Base-by-base conservation (phyloP, 768 basidiomycete genomes). In the Udeniomyces megalosporus region DNA sequence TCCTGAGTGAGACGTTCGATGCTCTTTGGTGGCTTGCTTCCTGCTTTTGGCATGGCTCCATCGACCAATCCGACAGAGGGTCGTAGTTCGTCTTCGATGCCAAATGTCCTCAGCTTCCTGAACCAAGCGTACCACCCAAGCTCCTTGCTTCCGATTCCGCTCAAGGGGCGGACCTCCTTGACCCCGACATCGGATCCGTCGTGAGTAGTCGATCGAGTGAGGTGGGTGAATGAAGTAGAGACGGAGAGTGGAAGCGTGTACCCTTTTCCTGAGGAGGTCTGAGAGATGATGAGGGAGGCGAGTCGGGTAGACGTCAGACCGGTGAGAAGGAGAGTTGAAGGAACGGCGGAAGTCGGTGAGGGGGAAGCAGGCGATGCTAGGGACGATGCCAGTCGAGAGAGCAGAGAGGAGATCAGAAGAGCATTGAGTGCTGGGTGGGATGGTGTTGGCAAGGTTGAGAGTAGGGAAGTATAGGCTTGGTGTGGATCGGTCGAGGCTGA, bases 231-330 rank as follows among this genome's bases (percentile, higher is more conserved):
- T 8, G 49, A 53, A 4, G 57, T 48, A 1, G 63, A 22, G 24
- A 65, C 58, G 20, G 58, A 48, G 3, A 65, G 47, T 15, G 63
- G 63, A 31, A 65, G 57, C 11, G 63, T 28, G 52, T 65, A 65
- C 7, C 63, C 63, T 20, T 56, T 28, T 20, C 63, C 63, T 0
- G 46, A 34, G 3, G 63, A 48, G 53, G 58, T 44, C 22, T 52
- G 28, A 3, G 63, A 47, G 12, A 65, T 60, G n/a, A 58, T 55
- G 22, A 59, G 57, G 1, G 58, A 54, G 11, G 63, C 57, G 26
- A 52, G 31, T 22, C 58, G 50, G 15, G 63, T 65, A 20, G 63
- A 34, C 2, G 58, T 59, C 32, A 52, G 44, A 3, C 58, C 57
- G 2, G 57, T 44, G n/a, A 65, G 58, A 8, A 65, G 58, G 32